Base-by-base conservation (phyloP, 1,284 basidiomycete species). In the Heimioporus retisporus region DNA sequence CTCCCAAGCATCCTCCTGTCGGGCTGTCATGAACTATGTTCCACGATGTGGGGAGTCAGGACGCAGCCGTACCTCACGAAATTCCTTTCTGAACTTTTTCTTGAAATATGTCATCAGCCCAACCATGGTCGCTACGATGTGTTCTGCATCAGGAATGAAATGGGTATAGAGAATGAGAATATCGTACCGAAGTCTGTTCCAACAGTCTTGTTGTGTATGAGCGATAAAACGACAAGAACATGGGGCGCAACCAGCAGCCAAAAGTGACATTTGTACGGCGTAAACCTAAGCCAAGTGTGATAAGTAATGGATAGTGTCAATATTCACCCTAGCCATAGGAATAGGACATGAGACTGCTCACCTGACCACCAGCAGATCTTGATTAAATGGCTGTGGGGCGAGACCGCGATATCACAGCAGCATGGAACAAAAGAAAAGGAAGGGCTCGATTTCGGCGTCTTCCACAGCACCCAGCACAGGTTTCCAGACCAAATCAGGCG, bases 51-150 rank as follows among this genome's bases (percentile, higher is more conserved):
- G 8, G 21, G 40, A 42, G 55, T 13, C 10, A 28, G 6, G 59
- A 28, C 11, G 2, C 19, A 11, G 42, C 13, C 48, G 43, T 60
- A 21, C 59, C 21, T 53, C 15, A 6, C 7, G 18, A 53, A 60
- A 60, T 18, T 16, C 11, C 5, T 23, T 25, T 25, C 28, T 53
- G 48, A 31, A 53, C 11, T 35, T 35, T 35, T 60, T 53, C 23
- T 53, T 51, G 18, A 60, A 35, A 23, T 51, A 60, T 14, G 59
- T 60, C 35, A 25, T 60, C 23, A 51, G 35, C 19, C 59, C 59
- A 10, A 6, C 43, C 59, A 60, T 60, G 3, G 15, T 53, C 31
- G 11, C 35, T 35, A 23, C 23, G 25, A 15, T 11, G 28, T 35
- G 46, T 18, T 50, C 31, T 23, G n/a, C 8, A 13, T 57, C 43